Evolutionary conservation across 306 rosid species (phyloP).

Genomic region (Vicia faba): DNA sequence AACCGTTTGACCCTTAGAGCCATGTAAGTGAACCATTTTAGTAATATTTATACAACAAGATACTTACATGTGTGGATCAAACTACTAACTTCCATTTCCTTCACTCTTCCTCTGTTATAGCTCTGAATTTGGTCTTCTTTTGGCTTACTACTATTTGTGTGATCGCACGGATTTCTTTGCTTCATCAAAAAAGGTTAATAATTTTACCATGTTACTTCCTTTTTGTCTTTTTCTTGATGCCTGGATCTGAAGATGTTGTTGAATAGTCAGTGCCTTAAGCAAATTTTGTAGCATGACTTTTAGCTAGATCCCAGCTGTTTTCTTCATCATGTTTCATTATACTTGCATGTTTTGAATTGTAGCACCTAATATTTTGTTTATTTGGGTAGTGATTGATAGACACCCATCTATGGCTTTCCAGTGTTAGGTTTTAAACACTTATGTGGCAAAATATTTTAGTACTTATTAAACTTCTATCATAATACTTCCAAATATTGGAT

Average conservation of each 20-base stretch:
- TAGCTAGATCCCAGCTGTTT: slow-evolving; percentile 15
- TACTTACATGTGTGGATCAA: slow-evolving; percentile 23
- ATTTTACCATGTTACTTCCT: slow-evolving; percentile 27
- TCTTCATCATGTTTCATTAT: slow-evolving; percentile 27
- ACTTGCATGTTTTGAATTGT: slow-evolving; percentile 28
- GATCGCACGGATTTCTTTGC: slow-evolving; percentile 89
- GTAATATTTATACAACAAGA: slow-evolving; percentile 18
- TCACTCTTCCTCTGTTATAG: slow-evolving; percentile 44
- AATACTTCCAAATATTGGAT: slow-evolving; percentile 31
- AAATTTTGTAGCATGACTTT: slow-evolving; percentile 21
- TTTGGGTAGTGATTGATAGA: slow-evolving; percentile 5
- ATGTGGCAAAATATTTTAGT: background rate
- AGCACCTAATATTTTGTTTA: slow-evolving; percentile 15
- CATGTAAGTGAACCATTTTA: slow-evolving; percentile 66
- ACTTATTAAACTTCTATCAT: slow-evolving; percentile 10
- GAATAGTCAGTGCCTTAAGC: slow-evolving; percentile 14
- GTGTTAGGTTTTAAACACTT: slow-evolving; percentile 16
- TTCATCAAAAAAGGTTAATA: slow-evolving; percentile 68
- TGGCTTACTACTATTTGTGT: slow-evolving; percentile 75
- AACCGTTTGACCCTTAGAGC: slow-evolving; percentile 90
- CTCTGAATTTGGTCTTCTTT: slow-evolving; percentile 77
- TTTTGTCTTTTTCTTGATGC: slow-evolving; percentile 15
- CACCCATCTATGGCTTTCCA: slow-evolving; percentile 1
- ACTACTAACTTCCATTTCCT: slow-evolving; percentile 32
- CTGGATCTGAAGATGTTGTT: slow-evolving; percentile 21